Base-by-base conservation (phyloP, 225 moss, liverwort and hornwort species). In the Neckera pumila region DNA sequence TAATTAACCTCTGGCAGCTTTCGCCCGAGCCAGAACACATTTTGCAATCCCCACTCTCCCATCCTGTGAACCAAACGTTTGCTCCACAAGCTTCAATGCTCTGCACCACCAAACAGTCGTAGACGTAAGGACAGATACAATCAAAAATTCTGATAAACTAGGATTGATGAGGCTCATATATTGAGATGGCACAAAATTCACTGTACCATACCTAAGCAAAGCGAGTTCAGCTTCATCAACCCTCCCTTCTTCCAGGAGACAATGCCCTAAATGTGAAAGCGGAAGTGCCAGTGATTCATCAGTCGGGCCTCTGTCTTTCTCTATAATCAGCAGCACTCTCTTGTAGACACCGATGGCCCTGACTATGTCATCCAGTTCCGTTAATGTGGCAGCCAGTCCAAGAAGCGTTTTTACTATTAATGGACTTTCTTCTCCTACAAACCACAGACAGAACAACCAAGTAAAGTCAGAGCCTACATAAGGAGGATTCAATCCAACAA, bases 11-110 rank as follows among this genome's bases (percentile, higher is more conserved):
- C 91, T 92, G 23, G 95, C 95, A 88, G 90, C 92, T 93, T 95
- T 96, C 63, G 91, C 94, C 79, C 95, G 93, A 85, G 96, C 97
- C 77, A 97, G 87, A 31, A 94, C 96, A 91, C 96, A 97, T 78
- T 90, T 95, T 73, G 97, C 97, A 85, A 97, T 90, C 51, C 96
- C 96, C 36, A 97, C 95, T 87, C 97, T 94, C 74, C 96, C 97
- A 91, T 97, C 95, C 62, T 36, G 57, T 70, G 89, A 76, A 83
- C 97, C 97, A 89, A 96, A 95, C 21, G 93, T 90, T 84, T 90
- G 93, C 82, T 95, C 92, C 53, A 95, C 96, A 86, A 97, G 92
- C 90, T 87, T 91, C 90, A 97, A 86, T 59, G 97, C 97, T 88
- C 95, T 97, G 91, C 85, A 93, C 14, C 51, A 76, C 77, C 78